Evolutionary conservation across 2,329 filamentous ascomycete species (phyloP).

Genomic region (Pseudocercospora eumusae): DNA sequence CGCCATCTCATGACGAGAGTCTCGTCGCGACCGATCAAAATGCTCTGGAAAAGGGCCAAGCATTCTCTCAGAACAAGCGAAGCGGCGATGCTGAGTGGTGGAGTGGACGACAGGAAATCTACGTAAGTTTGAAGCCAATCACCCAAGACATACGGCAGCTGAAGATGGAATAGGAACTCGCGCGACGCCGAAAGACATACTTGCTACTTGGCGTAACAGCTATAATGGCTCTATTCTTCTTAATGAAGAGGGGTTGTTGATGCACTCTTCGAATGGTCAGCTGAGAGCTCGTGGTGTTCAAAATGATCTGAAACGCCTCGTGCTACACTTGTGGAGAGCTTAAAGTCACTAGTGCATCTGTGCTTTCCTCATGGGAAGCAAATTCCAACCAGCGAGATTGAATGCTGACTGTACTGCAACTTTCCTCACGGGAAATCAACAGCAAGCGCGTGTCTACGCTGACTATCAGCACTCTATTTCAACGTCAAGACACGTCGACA

Average conservation of each 20-base stretch:
- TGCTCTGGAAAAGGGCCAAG: slow-evolving; percentile 22
- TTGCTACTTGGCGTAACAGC: background rate
- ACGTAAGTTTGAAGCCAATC: background rate
- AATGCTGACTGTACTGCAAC: slow-evolving; percentile 12
- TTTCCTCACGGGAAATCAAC: background rate
- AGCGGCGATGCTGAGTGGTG: background rate
- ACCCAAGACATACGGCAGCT: background rate
- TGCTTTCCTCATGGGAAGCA: background rate
- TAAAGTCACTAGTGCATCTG: slow-evolving; percentile 5
- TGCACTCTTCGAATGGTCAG: background rate
- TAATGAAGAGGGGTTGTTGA: background rate
- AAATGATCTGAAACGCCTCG: background rate
- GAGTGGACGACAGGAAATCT: background rate
- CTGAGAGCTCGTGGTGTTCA: background rate
- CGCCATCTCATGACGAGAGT: slow-evolving; percentile 19
- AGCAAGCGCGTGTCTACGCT: slow-evolving; percentile 9
- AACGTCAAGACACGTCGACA: slow-evolving; percentile 13
- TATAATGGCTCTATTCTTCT: background rate
- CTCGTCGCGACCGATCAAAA: background rate
- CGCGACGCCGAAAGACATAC: background rate
- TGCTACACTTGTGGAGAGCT: background rate
- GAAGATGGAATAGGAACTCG: background rate
- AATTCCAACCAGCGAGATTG: background rate
- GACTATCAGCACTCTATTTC: slow-evolving; percentile 25
- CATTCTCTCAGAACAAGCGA: background rate